Evolutionary conservation across 345 rosid species (phyloP).

Genomic region (Ceriops zippeliana): DNA sequence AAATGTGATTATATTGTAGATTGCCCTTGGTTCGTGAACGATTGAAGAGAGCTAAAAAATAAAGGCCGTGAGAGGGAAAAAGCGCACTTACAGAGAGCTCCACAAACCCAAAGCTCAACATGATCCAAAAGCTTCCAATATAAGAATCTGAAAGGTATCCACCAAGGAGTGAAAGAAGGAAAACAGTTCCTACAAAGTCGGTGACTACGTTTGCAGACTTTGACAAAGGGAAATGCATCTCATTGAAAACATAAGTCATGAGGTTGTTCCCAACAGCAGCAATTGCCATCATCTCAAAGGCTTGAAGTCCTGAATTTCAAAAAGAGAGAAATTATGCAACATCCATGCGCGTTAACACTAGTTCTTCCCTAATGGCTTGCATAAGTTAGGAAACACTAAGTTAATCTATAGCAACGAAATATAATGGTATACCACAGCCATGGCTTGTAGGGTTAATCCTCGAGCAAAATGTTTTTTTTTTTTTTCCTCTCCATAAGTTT

Average conservation of each 20-base stretch:
- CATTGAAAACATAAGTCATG: conserved; percentile 60
- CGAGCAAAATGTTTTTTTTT: too few species aligned
- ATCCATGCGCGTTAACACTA: too few species aligned
- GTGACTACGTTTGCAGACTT: conserved; percentile 78
- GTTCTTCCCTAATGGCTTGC: too few species aligned
- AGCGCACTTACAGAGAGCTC: conserved; percentile 48
- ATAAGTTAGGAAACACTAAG: too few species aligned
- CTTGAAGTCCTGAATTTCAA: conserved; percentile 44
- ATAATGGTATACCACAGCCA: too few species aligned
- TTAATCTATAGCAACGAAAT: too few species aligned
- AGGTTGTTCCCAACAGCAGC: conserved; percentile 84
- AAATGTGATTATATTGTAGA: not conserved
- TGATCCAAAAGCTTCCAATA: conserved; percentile 58
- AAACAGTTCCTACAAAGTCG: conserved; percentile 80
- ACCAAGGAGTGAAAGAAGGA: conserved; percentile 78
- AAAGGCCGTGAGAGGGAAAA: not conserved
- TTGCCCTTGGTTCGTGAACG: not conserved
- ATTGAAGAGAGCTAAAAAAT: not conserved
- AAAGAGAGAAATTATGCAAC: not conserved
- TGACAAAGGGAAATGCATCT: conserved; percentile 73
- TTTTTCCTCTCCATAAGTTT: too few species aligned
- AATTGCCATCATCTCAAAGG: conserved; percentile 70
- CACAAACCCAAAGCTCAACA: conserved; percentile 48
- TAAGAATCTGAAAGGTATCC: conserved; percentile 85
- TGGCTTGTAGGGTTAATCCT: too few species aligned